phyloP scores from a whole-genome alignment of 2,329 filamentous ascomycete genomes.

The Grosmannia clavigera region DNA sequence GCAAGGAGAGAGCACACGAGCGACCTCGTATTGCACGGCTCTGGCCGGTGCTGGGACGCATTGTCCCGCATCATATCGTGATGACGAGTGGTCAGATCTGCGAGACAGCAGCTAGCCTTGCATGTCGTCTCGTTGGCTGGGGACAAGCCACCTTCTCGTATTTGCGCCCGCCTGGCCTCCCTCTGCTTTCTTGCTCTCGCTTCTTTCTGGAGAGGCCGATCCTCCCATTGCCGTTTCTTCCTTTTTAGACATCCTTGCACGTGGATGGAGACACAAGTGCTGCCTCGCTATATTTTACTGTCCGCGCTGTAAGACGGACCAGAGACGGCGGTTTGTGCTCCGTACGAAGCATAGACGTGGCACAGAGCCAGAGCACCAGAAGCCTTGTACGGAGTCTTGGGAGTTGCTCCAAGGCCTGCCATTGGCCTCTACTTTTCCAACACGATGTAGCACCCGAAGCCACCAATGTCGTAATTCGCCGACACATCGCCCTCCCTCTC shows the following conservation, averaged over 20 bases:
- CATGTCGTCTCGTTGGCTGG: not conserved
- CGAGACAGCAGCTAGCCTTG: not conserved
- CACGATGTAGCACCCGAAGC: not conserved
- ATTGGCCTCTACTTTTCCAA: not conserved
- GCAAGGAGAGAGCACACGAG: not conserved
- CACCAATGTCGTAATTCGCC: not conserved
- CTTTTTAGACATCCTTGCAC: not conserved
- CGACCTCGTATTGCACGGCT: not conserved
- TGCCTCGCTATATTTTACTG: not conserved
- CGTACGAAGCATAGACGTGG: not conserved
- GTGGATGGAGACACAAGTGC: not conserved
- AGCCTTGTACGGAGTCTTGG: not conserved
- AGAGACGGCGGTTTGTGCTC: not conserved
- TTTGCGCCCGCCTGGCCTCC: too few relatives aligned
- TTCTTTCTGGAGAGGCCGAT: not conserved
- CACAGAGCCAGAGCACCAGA: not conserved
- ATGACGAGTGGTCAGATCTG: not conserved
- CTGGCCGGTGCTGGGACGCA: not conserved
- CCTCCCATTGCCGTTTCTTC: not conserved
- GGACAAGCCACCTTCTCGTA: too few relatives aligned
- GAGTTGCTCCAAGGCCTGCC: not conserved
- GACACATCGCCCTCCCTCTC: not conserved
- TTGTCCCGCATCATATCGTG: not conserved
- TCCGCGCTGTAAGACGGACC: not conserved
- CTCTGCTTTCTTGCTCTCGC: not conserved